A percentile compares a stretch with the other conserved stretches of the same genome.
These are phyloP conservation scores for Diddensiella caesifluorescens DNA, from an alignment of 805 yeast genomes.

Conservation along the genomic window DNA sequence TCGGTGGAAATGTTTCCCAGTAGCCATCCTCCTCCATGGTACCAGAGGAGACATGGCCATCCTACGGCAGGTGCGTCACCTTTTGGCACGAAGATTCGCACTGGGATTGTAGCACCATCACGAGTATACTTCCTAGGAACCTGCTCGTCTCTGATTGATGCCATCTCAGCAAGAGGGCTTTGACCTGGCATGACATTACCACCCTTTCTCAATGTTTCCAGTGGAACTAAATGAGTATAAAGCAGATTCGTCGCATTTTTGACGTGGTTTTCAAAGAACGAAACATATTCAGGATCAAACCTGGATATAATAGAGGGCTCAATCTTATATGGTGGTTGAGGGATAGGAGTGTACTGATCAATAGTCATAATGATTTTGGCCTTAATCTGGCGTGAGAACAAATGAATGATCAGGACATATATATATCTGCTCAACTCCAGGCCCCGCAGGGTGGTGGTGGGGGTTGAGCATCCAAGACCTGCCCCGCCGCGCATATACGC, in stretches of 20 bases:
- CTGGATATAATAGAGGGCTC: constrained; percentile 29
- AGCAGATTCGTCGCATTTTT: constrained; percentile 29
- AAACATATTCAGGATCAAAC: constrained; percentile 38
- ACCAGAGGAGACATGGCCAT: constrained; percentile 37
- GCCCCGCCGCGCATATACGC: too few relatives aligned
- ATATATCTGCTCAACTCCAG: too few relatives aligned
- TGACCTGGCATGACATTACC: constrained; percentile 44
- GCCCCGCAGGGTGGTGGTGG: too few relatives aligned
- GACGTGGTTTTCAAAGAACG: constrained; percentile 34
- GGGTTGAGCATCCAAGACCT: too few relatives aligned
- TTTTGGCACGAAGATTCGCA: constrained; percentile 37
- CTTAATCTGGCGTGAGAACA: too few relatives aligned
- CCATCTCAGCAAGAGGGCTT: constrained; percentile 30
- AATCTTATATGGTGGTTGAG: constrained; percentile 32
- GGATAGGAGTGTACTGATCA: constrained; percentile 12
- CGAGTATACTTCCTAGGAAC: constrained; percentile 34
- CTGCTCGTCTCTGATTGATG: constrained; percentile 29
- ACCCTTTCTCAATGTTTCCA: constrained; percentile 29
- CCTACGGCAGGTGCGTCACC: constrained; percentile 34
- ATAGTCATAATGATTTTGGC: not conserved
- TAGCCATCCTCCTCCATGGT: constrained; percentile 44
- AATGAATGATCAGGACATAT: too few relatives aligned
- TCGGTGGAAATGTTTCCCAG: constrained; percentile 38
- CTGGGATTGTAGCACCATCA: constrained; percentile 21
- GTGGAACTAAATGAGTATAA: constrained; percentile 37